phyloP scores from a whole-genome alignment of 2,329 filamentous ascomycete species.

The Ophiocordyceps camponoti-floridani region DNA sequence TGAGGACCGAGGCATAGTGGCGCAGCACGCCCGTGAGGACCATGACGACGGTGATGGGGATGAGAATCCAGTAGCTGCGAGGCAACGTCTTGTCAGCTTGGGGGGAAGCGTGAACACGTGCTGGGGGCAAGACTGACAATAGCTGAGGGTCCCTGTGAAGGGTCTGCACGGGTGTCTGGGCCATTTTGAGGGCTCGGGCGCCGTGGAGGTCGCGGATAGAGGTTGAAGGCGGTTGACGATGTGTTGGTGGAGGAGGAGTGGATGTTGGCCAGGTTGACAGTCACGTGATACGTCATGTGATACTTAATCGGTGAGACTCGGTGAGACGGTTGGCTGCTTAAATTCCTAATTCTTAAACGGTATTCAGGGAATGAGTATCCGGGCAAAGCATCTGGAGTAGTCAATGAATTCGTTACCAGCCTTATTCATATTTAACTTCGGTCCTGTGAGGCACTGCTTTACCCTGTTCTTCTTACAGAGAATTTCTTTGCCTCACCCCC shows the following conservation, averaged over 20 bases:
- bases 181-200: constrained; percentile 36
- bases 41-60: constrained; percentile 97
- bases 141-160: constrained; percentile 97
- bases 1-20: constrained; percentile 88
- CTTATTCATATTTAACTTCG: too few species aligned
- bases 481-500: too few species aligned
- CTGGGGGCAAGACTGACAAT: constrained; percentile 48
- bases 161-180: constrained; percentile 73
- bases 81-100: neutral
- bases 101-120: neutral
- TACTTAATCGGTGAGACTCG: too few species aligned
- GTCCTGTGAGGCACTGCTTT: too few species aligned
- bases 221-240: neutral
- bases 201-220: neutral
- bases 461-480: too few species aligned
- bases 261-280: too few species aligned
- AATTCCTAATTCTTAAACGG: too few species aligned
- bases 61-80: constrained; percentile 89
- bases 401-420: too few species aligned
- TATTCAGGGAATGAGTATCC: too few species aligned
- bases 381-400: too few species aligned
- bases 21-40: constrained; percentile 88
- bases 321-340: too few species aligned
- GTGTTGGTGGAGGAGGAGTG: neutral
- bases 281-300: too few species aligned